Conservation (phyloP, 1,284 basidiomycete genomes). For the Trametes polyzona region DNA sequence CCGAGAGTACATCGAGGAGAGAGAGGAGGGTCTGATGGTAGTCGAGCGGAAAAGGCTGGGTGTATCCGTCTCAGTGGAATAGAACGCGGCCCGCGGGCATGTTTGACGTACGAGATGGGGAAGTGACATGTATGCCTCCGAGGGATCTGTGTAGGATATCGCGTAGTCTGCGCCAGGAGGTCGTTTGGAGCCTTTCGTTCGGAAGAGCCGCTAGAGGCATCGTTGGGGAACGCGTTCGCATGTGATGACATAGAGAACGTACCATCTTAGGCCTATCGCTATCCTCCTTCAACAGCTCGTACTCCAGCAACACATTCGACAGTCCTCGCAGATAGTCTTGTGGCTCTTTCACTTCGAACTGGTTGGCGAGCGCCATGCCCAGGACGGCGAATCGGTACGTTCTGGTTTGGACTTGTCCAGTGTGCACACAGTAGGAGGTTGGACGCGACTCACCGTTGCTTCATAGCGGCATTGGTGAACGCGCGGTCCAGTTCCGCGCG, state of each 20-base stretch:
- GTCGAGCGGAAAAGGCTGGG: conserved; percentile 81
- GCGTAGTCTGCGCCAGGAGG: conserved; percentile 63
- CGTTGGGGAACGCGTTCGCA: not conserved
- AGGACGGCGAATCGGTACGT: conserved; percentile 80
- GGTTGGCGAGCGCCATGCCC: conserved; percentile 80
- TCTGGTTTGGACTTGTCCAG: conserved; percentile 41
- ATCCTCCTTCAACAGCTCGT: conserved; percentile 73
- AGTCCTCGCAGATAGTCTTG: conserved; percentile 78
- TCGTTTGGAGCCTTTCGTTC: conserved; percentile 55
- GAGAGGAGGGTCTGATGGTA: conserved; percentile 87
- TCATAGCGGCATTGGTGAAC: conserved; percentile 77
- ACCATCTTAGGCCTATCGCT: conserved; percentile 82
- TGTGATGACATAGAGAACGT: conserved; percentile 23
- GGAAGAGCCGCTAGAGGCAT: conserved; percentile 56
- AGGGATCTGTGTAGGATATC: conserved; percentile 59
- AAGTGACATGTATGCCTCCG: conserved; percentile 72
- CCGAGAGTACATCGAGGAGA: conserved; percentile 83
- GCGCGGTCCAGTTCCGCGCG: conserved; percentile 71
- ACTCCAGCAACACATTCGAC: conserved; percentile 73
- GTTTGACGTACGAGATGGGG: conserved; percentile 69
- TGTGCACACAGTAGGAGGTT: not conserved
- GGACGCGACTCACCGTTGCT: conserved; percentile 61
- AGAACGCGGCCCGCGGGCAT: not conserved
- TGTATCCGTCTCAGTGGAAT: conserved; percentile 1
- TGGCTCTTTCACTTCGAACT: conserved; percentile 79